These are phyloP conservation scores for Rhinocladiella mackenziei DNA, from an alignment of 2,329 filamentous ascomycete genomes.

Conservation along the genomic window DNA sequence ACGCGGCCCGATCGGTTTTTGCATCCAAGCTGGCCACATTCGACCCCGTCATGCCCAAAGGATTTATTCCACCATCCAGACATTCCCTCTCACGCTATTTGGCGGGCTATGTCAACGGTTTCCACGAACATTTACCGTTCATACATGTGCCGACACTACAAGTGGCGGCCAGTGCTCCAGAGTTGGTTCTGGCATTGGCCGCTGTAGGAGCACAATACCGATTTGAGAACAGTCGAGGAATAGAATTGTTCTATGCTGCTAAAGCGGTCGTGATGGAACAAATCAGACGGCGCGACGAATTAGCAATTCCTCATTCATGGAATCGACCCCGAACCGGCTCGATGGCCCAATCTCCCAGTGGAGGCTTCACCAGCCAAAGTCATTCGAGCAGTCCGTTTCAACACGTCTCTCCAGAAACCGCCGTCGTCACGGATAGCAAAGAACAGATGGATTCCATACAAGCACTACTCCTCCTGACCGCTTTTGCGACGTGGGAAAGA, in stretches of 20 bases:
- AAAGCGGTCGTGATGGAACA: slow-evolving; percentile 53
- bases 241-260: slow-evolving; percentile 56
- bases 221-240: slow-evolving; percentile 49
- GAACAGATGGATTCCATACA: slow-evolving; percentile 50
- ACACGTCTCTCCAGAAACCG: slow-evolving; percentile 24
- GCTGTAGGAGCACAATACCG: slow-evolving; percentile 49
- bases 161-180: slow-evolving; percentile 43
- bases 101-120: slow-evolving; percentile 50
- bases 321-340: slow-evolving; percentile 39
- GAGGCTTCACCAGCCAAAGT: slow-evolving; percentile 42
- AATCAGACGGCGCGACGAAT: slow-evolving; percentile 49
- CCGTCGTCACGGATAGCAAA: slow-evolving; percentile 39
- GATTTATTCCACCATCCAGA: slow-evolving; percentile 47
- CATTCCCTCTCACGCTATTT: slow-evolving; percentile 48
- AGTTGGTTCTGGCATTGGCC: slow-evolving; percentile 50
- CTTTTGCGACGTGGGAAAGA: slow-evolving; percentile 57
- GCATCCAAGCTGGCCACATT: slow-evolving; percentile 45
- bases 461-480: slow-evolving; percentile 52
- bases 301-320: slow-evolving; percentile 42
- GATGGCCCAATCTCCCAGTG: slow-evolving; percentile 38
- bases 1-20: slow-evolving; percentile 44
- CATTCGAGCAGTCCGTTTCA: slow-evolving; percentile 44
- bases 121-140: slow-evolving; percentile 51
- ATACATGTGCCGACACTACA: slow-evolving; percentile 49
- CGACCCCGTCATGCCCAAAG: slow-evolving; percentile 44